Base-by-base conservation (phyloP, 805 yeast species). In the Candida argentea region DNA sequence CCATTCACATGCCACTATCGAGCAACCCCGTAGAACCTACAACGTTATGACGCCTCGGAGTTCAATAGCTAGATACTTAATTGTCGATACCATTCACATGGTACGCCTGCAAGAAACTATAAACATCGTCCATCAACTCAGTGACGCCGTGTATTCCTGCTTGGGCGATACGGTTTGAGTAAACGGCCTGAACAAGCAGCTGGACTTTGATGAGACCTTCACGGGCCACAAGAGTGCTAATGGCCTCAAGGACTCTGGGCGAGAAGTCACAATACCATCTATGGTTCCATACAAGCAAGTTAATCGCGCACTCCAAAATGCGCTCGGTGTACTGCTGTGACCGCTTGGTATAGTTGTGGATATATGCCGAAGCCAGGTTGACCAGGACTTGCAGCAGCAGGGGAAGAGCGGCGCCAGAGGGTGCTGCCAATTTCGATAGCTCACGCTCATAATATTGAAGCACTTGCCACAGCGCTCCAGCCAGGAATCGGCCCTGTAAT, bases 201-300 rank as follows among this genome's bases (percentile, higher is more conserved):
- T 74, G 76, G 22, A 85, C 72, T 52, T 83, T 86, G 17, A 80
- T 72, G 24, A 79, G 53, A 0, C 96, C 95, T 42, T 82, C 85
- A 43, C 77, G 78, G 22, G 72, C 73, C 14, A 84, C 75, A 31
- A 85, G 60, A 30, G 65, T 69, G 13, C 70, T 57, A 34, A 86
- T 55, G 0, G 74, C 57, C n/a, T 57, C 48, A n/a, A 76, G 47
- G 26, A 85, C 59, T 26, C 61, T 61, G 13, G 93, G 82, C 6
- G 93, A 76, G 47, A 86, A 89, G 39, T 89, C 95, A 38, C 77
- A 71, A 57, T 89, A 93, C 98, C 98, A 91, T 47, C 98, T 73
- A 53, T 87, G 96, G 48, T 85, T 81, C 96, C 97, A 93, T n/a
- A 91, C 94, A n/a, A 79, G 59, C 29, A 91, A 59, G 43, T 80